Base-by-base conservation (phyloP, 306 rosid genomes). In the Macrotyloma uniflorum region DNA sequence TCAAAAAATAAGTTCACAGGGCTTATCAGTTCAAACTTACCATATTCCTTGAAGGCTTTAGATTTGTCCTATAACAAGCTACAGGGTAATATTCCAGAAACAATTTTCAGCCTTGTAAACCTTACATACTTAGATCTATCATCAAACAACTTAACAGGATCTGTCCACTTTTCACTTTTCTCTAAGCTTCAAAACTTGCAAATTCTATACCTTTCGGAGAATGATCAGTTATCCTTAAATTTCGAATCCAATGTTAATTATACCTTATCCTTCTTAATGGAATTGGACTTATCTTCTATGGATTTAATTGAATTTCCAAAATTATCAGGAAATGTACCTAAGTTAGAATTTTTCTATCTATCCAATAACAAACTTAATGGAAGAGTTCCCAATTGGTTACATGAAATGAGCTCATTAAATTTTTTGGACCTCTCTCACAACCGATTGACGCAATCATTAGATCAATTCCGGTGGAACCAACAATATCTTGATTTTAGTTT, bases 381-480 rank as follows among this genome's bases (percentile, higher is more conserved):
- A 5, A 49, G 55, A 49, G 10, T 49, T 0, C 55, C 55, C 3
- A 49, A 49, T 43, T 85, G 89, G 86, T 2, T 80, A 11, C 19
- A 0, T 18, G 14, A 63, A 15, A 57, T 10, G 11, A 4, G 9
- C 3, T 24, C 46, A 2, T 0, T 0, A 0, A 0, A 1, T 8
- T 1, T 1, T 0, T 55, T 73, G 19, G 28, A 63, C 5, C 61
- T 77, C 67, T 30, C 82, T 77, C 15, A 43, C 23, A 83, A 85
- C 64, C 3, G 22, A 33, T 79, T 87, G 62, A 63, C 67, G 0
- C 18, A 45, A 16, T 13, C 42, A 6, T 7, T 46, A 16, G 22
- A 32, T 1, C 58, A 38, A 54, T 26, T n/a, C 24, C 26, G 26
- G 6, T 1, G 36, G 59, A 26, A 12, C 8, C 1, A 20, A 5